phyloP scores from a whole-genome alignment of 345 rosid species.

The Moricandia moricandioides region DNA sequence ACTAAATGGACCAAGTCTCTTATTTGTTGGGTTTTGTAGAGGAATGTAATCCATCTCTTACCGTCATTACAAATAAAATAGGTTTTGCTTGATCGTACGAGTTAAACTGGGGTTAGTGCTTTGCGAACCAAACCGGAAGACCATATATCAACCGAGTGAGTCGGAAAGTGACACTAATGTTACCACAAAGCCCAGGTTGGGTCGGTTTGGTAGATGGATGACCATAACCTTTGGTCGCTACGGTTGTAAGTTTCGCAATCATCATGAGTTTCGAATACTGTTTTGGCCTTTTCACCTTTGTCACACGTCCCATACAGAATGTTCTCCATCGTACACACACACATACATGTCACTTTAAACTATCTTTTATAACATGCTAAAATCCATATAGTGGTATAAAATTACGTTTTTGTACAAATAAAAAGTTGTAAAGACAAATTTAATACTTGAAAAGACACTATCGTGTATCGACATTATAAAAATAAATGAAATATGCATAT shows the following conservation, averaged over 20 bases:
- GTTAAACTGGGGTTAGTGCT: neutral
- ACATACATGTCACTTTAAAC: neutral
- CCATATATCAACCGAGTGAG: neutral
- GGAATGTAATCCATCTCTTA: too few species aligned
- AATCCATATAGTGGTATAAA: neutral
- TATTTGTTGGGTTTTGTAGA: too few species aligned
- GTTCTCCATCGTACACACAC: neutral
- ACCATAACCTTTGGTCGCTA: neutral
- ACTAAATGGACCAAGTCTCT: too few species aligned
- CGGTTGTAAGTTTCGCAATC: neutral
- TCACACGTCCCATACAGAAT: neutral
- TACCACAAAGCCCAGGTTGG: neutral
- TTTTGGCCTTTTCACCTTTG: neutral
- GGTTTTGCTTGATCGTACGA: too few species aligned
- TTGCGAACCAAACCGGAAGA: neutral
- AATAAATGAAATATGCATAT: neutral
- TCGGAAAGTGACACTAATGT: neutral
- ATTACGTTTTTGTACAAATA: neutral
- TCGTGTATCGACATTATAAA: neutral
- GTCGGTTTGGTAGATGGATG: neutral
- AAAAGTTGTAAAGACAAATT: neutral
- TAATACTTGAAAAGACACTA: neutral
- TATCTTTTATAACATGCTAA: neutral
- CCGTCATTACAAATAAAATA: too few species aligned
- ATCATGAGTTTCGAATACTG: neutral